Evolutionary conservation across 2,329 filamentous ascomycete species (phyloP).

Genomic region (Sarocladium kiliense): DNA sequence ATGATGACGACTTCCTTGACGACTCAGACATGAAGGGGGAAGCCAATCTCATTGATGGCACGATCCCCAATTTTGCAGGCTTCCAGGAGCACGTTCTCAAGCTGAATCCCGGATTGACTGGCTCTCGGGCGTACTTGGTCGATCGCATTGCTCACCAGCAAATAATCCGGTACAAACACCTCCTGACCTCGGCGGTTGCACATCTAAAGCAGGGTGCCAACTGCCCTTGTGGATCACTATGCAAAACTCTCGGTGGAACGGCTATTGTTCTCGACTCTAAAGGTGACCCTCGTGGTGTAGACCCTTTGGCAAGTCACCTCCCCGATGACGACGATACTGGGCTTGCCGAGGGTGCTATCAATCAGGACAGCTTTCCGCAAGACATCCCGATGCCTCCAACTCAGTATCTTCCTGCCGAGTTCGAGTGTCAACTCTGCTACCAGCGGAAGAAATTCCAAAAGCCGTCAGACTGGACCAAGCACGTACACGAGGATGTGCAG

Average conservation of each 20-base stretch:
- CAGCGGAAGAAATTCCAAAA: constrained; percentile 80
- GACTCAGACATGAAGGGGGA: constrained; percentile 59
- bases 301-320: constrained; percentile 49
- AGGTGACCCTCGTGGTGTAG: constrained; percentile 53
- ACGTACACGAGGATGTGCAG: constrained; percentile 89
- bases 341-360: constrained; percentile 64
- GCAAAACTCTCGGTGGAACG: constrained; percentile 62
- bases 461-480: constrained; percentile 95
- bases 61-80: constrained; percentile 68
- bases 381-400: constrained; percentile 82
- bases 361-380: constrained; percentile 67
- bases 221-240: constrained; percentile 59
- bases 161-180: constrained; percentile 68
- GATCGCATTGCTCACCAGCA: constrained; percentile 82
- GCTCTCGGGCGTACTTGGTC: constrained; percentile 55
- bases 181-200: constrained; percentile 65
- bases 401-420: constrained; percentile 71
- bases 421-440: constrained; percentile 87
- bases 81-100: constrained; percentile 70
- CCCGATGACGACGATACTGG: constrained; percentile 60
- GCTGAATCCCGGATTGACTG: constrained; percentile 64
- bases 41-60: constrained; percentile 58
- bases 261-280: constrained; percentile 56
- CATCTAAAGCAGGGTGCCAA: constrained; percentile 58
- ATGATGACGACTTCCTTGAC: constrained; percentile 50